Conservation (phyloP, 768 basidiomycete species). For the Rhodotorula babjevae region DNA sequence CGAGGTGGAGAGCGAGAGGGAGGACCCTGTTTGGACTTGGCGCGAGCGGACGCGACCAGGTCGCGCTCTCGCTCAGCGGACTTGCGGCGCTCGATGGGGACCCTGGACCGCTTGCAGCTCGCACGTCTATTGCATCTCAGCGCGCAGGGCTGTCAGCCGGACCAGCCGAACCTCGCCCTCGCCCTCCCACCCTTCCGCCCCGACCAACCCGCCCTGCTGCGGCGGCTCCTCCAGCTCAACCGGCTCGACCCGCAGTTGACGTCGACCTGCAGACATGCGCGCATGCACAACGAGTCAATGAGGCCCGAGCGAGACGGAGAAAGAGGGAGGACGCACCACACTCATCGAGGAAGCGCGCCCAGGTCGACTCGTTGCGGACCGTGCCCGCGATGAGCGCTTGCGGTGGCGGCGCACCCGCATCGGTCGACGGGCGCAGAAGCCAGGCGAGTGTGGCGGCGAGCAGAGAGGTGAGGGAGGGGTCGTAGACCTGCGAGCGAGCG, state of each 20-base stretch:
- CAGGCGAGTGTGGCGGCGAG: constrained; percentile 14
- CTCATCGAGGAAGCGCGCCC: constrained; percentile 13
- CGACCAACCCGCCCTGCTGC: constrained; percentile 21
- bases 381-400: constrained; percentile 34
- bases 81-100: neutral
- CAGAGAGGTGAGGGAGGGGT: constrained; percentile 5
- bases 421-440: neutral
- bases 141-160: neutral
- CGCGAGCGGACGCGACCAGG: too few relatives aligned
- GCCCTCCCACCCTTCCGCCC: constrained; percentile 33
- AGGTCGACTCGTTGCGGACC: constrained; percentile 29
- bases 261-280: neutral
- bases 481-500: constrained; percentile 28
- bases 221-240: neutral
- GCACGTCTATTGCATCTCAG: too few relatives aligned
- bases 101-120: too few relatives aligned
- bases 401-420: neutral
- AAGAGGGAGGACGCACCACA: constrained; percentile 10
- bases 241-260: neutral
- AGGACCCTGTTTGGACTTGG: neutral
- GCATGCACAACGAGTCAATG: too few relatives aligned
- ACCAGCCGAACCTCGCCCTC: constrained; percentile 34
- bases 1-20: neutral
- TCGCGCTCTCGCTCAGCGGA: too few relatives aligned
- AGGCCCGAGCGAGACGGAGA: neutral